Conservation (phyloP, 75 land plant genomes). For the Selaginella tamariscina region DNA sequence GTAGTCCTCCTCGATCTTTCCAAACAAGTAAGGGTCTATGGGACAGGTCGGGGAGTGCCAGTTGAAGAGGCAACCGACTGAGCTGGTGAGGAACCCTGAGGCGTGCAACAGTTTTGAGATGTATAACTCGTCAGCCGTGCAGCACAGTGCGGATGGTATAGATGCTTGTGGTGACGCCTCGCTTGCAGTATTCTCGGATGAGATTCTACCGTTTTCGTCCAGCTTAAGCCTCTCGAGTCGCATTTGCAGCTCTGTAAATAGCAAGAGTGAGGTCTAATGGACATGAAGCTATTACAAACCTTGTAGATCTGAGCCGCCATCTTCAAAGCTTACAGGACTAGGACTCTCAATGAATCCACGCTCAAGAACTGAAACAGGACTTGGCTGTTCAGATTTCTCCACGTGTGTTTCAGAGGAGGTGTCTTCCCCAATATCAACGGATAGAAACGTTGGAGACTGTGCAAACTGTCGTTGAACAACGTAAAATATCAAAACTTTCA, state of each 20-base stretch:
- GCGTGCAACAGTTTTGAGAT: slow-evolving; percentile 36
- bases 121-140: slow-evolving; percentile 26
- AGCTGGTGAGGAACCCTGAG: slow-evolving; percentile 30
- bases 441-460: neutral
- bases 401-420: neutral
- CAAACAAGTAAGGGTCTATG: slow-evolving; percentile 40
- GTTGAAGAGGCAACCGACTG: neutral
- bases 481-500: too few species aligned
- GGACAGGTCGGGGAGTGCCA: slow-evolving; percentile 33
- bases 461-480: too few species aligned
- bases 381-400: slow-evolving; percentile 36
- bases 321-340: slow-evolving; percentile 33
- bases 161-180: neutral
- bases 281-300: slow-evolving; percentile 25
- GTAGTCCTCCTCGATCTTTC: slow-evolving; percentile 29
- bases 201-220: slow-evolving; percentile 20
- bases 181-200: too few species aligned
- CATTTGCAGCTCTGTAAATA: slow-evolving; percentile 39
- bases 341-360: slow-evolving; percentile 33
- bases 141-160: neutral
- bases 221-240: slow-evolving; percentile 37
- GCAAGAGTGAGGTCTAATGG: neutral
- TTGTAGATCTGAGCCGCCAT: slow-evolving; percentile 44
- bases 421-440: neutral
- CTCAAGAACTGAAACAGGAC: slow-evolving; percentile 69